phyloP scores from a whole-genome alignment of 1,139 yeast species.

The Saccharomyces uvarum region DNA sequence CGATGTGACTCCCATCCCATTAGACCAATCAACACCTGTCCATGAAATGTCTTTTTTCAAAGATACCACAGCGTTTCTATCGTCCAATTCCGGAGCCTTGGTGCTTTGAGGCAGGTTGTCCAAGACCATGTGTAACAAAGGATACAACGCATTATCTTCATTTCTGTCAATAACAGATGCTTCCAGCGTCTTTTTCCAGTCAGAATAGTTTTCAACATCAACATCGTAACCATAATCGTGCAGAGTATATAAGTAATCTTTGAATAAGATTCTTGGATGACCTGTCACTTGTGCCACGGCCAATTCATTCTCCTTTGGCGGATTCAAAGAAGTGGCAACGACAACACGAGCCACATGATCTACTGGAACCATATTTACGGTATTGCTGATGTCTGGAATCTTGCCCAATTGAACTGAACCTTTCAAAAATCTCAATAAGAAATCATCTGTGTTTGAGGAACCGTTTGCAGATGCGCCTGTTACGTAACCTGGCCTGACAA shows the following conservation, averaged over 20 bases:
- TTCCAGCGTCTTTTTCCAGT: slow-evolving; percentile 75
- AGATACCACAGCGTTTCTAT: slow-evolving; percentile 61
- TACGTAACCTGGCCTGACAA: slow-evolving; percentile 92
- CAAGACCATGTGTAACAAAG: slow-evolving; percentile 85
- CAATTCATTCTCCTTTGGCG: slow-evolving; percentile 47
- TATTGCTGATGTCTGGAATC: slow-evolving; percentile 77
- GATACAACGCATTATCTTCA: slow-evolving; percentile 81
- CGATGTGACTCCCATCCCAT: slow-evolving; percentile 65
- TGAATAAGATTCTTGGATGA: slow-evolving; percentile 82
- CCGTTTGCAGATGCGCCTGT: slow-evolving; percentile 83
- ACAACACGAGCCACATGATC: slow-evolving; percentile 94
- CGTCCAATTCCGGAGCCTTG: slow-evolving; percentile 93
- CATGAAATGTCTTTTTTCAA: slow-evolving; percentile 52
- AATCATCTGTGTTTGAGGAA: slow-evolving; percentile 90
- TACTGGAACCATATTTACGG: slow-evolving; percentile 94
- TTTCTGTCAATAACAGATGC: slow-evolving; percentile 62
- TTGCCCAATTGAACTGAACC: slow-evolving; percentile 85
- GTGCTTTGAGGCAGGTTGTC: slow-evolving; percentile 87
- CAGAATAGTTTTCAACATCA: slow-evolving; percentile 54
- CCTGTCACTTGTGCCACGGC: slow-evolving; percentile 94
- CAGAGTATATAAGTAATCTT: slow-evolving; percentile 62
- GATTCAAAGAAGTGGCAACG: slow-evolving; percentile 73
- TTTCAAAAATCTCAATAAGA: slow-evolving; percentile 85
- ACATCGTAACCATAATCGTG: slow-evolving; percentile 66
- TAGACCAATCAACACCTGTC: slow-evolving; percentile 59